Percentiles rank a stretch among this genome's conserved stretches.
These are phyloP conservation scores for Dothistroma pini DNA, from an alignment of 2,329 filamentous ascomycete genomes.

Conservation along the genomic window DNA sequence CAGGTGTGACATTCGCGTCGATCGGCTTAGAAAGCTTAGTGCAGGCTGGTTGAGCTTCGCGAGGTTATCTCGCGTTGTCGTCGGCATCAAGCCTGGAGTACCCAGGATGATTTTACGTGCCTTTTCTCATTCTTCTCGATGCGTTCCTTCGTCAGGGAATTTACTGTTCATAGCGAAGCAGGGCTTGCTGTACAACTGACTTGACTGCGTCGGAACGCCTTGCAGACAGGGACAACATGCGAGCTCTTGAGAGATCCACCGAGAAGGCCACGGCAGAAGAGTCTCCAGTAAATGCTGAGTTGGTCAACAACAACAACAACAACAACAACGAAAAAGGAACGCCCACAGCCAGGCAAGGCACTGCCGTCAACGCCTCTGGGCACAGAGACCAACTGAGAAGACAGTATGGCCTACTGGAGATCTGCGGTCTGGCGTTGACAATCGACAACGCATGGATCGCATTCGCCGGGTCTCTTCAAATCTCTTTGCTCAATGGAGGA, in stretches of 20 bases:
- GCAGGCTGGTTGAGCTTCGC: neutral
- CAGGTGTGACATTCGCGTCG: neutral
- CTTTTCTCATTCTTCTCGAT: neutral
- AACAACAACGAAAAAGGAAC: neutral
- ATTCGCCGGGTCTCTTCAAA: constrained; percentile 57
- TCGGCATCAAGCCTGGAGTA: neutral
- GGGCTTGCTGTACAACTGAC: too few relatives aligned
- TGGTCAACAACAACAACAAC: neutral
- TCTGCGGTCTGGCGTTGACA: constrained; percentile 57
- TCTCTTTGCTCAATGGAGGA: constrained; percentile 45
- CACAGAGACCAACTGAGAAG: constrained; percentile 61
- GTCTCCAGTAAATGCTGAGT: neutral
- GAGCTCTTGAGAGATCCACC: neutral
- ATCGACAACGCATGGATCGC: constrained; percentile 65
- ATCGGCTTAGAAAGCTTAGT: neutral
- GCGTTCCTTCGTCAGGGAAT: too few relatives aligned
- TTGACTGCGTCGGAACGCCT: too few relatives aligned
- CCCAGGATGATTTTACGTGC: neutral
- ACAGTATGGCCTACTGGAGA: constrained; percentile 58
- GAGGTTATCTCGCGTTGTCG: neutral
- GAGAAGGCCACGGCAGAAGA: neutral
- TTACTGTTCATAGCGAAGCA: neutral
- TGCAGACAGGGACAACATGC: too few relatives aligned
- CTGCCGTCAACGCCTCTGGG: constrained; percentile 57
- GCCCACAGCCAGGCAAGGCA: neutral